Base-by-base conservation (phyloP, 331 rosid genomes). In the Quercus phellos region DNA sequence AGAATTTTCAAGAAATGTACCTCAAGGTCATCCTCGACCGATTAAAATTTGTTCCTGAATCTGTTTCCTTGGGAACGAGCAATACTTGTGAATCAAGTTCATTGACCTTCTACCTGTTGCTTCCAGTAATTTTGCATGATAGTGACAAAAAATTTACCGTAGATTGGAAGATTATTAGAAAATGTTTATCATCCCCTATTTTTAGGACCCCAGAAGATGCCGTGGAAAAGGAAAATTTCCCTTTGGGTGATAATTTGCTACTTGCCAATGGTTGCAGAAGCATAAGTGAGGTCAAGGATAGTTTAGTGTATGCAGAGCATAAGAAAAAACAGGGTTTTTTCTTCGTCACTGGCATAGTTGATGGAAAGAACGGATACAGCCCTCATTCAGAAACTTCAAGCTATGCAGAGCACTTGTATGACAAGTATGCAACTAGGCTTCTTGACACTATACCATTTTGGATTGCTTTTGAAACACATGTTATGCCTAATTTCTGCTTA, bases 21-120 rank as follows among this genome's bases (percentile, higher is more conserved):
- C 98, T 92, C 72, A 94, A 90, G 88, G 72, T 91, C 85, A 83
- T 90, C 73, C 95, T 94, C 72, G 98, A 94, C 55, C 88, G 99
- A 82, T 70, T 19, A 68, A 89, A 92, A 80, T 94, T 92, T 75
- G 79, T 81, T 82, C 75, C 87, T 8, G 90, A 90, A 68, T 83
- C 63, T 75, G 91, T 94, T 84, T 82, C 87, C 53, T 77, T 94
- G 90, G 90, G 91, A 85, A 82, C 68, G 72, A 71, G 83, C 64
- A 81, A 79, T 63, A 74, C 32, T 81, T 55, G 74, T 60, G 68
- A 69, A 53, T 69, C 80, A 63, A 85, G 74, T 83, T 46, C 91
- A 13, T 85, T 83, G 21, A 81, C 91, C 61, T 90, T 87, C 88
- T 94, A 92, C 86, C 87, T 92, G 78, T 85, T 94, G 88, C 99